Evolutionary conservation across 345 rosid species (phyloP).

Genomic region (Syzygium aromaticum): DNA sequence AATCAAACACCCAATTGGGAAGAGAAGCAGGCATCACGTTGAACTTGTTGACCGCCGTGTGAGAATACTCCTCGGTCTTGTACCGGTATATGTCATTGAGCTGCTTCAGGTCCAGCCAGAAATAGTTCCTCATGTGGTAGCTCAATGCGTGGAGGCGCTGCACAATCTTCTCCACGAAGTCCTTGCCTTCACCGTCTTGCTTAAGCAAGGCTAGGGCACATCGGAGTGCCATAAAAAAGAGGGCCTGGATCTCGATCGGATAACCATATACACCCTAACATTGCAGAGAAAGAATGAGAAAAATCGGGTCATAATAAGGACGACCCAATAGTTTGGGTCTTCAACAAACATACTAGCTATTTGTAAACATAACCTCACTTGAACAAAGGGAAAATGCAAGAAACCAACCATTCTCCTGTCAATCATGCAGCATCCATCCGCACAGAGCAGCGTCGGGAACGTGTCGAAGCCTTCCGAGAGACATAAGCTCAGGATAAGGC

Average conservation of each 20-base stretch:
- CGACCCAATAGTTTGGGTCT: neutral
- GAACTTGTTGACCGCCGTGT: slow-evolving; percentile 59
- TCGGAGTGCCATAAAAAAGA: slow-evolving; percentile 52
- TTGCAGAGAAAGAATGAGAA: neutral
- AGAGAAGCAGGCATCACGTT: slow-evolving; percentile 61
- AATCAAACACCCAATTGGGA: slow-evolving; percentile 62
- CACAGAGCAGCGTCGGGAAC: slow-evolving; percentile 74
- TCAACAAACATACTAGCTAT: neutral
- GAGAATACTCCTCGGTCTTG: slow-evolving; percentile 62
- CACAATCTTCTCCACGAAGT: slow-evolving; percentile 38
- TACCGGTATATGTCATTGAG: slow-evolving; percentile 55
- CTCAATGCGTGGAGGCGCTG: slow-evolving; percentile 58
- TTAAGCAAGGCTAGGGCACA: slow-evolving; percentile 46
- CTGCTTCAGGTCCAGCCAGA: slow-evolving; percentile 59
- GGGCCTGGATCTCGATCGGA: slow-evolving; percentile 62
- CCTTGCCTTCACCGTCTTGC: slow-evolving; percentile 50
- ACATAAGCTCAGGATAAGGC: slow-evolving; percentile 58
- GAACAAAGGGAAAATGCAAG: neutral
- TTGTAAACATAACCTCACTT: neutral
- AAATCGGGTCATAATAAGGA: neutral
- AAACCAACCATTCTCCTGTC: slow-evolving; percentile 75
- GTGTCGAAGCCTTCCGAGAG: slow-evolving; percentile 85
- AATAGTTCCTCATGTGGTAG: slow-evolving; percentile 55
- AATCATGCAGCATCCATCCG: slow-evolving; percentile 82
- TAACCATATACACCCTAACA: slow-evolving; percentile 49